Evolutionary conservation across 345 rosid genomes (phyloP).

Genomic region (Hibiscus tridactylites): DNA sequence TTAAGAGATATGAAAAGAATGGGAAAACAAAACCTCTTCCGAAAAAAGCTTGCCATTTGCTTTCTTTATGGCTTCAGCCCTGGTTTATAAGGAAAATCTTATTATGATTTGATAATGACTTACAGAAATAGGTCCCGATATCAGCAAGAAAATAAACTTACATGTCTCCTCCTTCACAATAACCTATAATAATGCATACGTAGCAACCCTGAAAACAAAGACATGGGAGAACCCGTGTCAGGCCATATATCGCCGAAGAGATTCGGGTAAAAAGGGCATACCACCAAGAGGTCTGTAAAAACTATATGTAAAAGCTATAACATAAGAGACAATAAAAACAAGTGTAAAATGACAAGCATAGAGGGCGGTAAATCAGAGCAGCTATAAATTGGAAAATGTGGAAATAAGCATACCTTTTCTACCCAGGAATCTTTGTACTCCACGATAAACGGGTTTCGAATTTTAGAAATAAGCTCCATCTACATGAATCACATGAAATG

Average conservation of each 20-base stretch:
- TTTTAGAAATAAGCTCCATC: conserved; percentile 95
- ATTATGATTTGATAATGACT: neutral
- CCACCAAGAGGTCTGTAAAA: neutral
- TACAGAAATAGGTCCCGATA: conserved; percentile 10
- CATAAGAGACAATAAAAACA: neutral
- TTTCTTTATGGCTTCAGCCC: conserved; percentile 96
- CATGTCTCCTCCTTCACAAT: conserved; percentile 99
- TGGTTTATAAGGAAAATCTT: conserved; percentile 22
- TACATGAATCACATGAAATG: conserved; percentile 27
- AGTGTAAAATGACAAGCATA: neutral
- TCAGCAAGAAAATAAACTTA: conserved; percentile 35
- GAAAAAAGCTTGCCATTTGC: conserved; percentile 66
- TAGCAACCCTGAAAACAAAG: conserved; percentile 75
- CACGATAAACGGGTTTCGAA: conserved; percentile 82
- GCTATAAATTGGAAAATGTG: neutral
- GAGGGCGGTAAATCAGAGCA: neutral
- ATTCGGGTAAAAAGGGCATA: neutral
- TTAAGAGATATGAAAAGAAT: neutral
- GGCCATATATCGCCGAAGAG: neutral
- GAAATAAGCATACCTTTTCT: conserved; percentile 62
- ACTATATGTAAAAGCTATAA: neutral
- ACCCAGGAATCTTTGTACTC: conserved; percentile 99
- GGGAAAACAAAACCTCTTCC: conserved; percentile 52
- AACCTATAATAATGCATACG: conserved; percentile 95
- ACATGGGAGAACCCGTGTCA: conserved; percentile 20